phyloP scores from a whole-genome alignment of 2,329 filamentous ascomycete species.

The Emergomyces africanus region DNA sequence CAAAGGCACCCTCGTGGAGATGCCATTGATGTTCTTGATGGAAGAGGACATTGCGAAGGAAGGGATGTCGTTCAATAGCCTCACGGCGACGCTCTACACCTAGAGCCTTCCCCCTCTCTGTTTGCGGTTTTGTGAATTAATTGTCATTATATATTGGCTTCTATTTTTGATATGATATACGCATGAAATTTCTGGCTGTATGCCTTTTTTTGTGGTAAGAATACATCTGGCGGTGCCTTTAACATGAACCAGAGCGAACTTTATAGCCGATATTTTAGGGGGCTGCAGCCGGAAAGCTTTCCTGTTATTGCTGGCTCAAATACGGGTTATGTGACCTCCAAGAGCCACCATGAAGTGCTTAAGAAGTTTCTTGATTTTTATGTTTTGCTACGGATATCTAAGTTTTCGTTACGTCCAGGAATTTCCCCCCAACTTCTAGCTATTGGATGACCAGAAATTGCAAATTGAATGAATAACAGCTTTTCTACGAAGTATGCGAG shows the following conservation, averaged over 20 bases:
- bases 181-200: not conserved
- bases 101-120: constrained; percentile 14
- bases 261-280: not conserved
- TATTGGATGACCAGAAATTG: not conserved
- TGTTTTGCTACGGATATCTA: not conserved
- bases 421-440: not conserved
- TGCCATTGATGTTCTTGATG: constrained; percentile 78
- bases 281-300: not conserved
- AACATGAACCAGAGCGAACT: not conserved
- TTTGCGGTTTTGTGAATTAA: not conserved
- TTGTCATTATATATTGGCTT: not conserved
- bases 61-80: constrained; percentile 56
- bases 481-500: not conserved
- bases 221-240: not conserved
- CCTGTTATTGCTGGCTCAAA: not conserved
- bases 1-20: constrained; percentile 66
- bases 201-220: not conserved
- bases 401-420: not conserved
- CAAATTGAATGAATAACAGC: not conserved
- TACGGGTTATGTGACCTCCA: not conserved
- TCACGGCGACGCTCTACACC: constrained; percentile 64
- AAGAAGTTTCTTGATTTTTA: not conserved
- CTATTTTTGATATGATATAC: not conserved
- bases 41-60: constrained; percentile 79
- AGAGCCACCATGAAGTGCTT: not conserved